Base-by-base conservation (phyloP, 1,284 basidiomycete genomes). In the Cutaneotrichosporon cavernicola region DNA sequence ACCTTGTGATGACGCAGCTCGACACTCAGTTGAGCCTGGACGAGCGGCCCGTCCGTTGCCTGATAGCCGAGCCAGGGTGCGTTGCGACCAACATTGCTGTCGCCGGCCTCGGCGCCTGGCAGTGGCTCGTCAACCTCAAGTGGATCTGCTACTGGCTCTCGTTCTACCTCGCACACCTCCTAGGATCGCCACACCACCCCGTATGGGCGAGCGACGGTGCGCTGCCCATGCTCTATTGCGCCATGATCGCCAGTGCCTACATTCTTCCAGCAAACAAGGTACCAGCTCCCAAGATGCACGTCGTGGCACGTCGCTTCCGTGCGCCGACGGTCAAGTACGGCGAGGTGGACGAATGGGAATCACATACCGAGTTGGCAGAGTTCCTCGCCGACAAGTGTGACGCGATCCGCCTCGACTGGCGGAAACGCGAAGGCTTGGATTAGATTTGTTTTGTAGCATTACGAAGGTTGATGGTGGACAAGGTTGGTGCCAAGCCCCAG, bases 11-110 rank as follows among this genome's bases (percentile, higher is more conserved):
- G 5, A 81, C 85, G 1, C 80, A 84, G 60, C 82, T 95, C 43
- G 88, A 82, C 66, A 62, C 60, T 22, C 72, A 75, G 49, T 71
- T 76, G 34, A 70, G 89, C 66, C 73, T 32, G 80, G 82, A 3
- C 65, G 79, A 67, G 10, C 69, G 75, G 36, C 61, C 68, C 40
- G 63, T 82, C 8, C 84, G 88, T 60, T 89, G 92, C 72, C 81
- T 91, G 62, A 78, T 87, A 52, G 84, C 85, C 10, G 87, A 91
- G 65, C 92, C 92, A 0, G 91, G 90, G 1, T 83, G 91, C 36
- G 88, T 86, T 26, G 82, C 83, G 50, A 92, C 90, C 2, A 87
- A 87, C 63, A 87, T 92, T 66, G 78, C 84, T 53, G 77, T 65
- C 7, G 59, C 63, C 4, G 72, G 69, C 5, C 62, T 77, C 10